phyloP scores from a whole-genome alignment of 371 early-diverging fungal genomes.

The Saksenaea oblongispora region DNA sequence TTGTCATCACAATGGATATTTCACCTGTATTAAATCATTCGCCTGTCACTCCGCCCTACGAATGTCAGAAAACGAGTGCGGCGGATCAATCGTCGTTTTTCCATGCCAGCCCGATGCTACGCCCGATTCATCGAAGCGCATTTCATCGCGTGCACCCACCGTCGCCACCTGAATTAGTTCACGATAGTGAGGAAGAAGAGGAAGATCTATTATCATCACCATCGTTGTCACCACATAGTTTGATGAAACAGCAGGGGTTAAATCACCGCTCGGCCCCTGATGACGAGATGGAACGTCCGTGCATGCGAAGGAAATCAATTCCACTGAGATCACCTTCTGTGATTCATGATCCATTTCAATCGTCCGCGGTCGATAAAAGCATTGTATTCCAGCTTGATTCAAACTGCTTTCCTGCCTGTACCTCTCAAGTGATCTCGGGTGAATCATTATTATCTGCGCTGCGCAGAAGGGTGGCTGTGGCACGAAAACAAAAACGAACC shows the following conservation, averaged over 20 bases:
- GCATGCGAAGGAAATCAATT: neutral
- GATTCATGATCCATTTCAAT: neutral
- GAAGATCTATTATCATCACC: constrained; percentile 18
- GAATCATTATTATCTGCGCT: constrained; percentile 20
- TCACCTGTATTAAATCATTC: constrained; percentile 18
- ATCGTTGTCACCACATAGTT: constrained; percentile 12
- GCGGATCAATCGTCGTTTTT: constrained; percentile 3
- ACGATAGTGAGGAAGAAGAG: constrained; percentile 25
- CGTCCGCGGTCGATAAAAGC: neutral
- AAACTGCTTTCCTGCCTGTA: neutral
- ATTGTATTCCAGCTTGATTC: neutral
- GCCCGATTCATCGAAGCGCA: constrained; percentile 16
- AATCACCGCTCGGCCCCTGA: constrained; percentile 2
- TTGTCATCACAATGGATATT: constrained; percentile 16
- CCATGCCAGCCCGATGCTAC: neutral
- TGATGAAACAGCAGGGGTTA: constrained; percentile 9
- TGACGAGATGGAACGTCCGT: neutral
- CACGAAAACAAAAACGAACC: constrained; percentile 11
- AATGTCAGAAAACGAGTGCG: constrained; percentile 18
- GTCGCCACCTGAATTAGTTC: constrained; percentile 39
- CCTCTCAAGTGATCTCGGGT: constrained; percentile 16
- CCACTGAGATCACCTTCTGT: constrained; percentile 7
- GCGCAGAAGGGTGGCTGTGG: constrained; percentile 16
- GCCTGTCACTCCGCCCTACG: constrained; percentile 33
- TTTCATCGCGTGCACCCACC: constrained; percentile 28